Base-by-base conservation (phyloP, 192 early-diverging fungal species). In the Umbelopsis sp. region DNA sequence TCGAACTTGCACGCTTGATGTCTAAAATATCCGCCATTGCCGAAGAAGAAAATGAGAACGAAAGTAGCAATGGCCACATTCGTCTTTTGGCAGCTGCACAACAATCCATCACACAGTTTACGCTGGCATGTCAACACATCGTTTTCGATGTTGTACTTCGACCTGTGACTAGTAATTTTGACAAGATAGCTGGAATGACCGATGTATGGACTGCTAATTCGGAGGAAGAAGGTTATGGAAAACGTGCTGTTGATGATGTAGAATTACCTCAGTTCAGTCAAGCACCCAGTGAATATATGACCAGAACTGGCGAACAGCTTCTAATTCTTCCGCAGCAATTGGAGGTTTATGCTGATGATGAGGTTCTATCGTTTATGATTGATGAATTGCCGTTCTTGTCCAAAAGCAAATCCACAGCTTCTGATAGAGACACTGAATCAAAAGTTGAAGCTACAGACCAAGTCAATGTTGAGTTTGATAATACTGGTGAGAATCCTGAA, bases 311-410 rank as follows among this genome's bases (percentile, higher is more conserved):
- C 13, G 90, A 92, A 64, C 82, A 89, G 64, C 65, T 94, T 11
- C 73, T 91, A 6, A 86, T 82, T 37, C 78, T 92, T 9, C 88
- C 92, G 13, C 87, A 90, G 51, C 84, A 90, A 15, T 84, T 94
- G 69, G 91, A 91, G 15, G 79, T 88, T 12, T 86, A 88, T 67
- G 75, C 80, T 20, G 86, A 81, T 45, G 87, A 85, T 68, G 81
- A 79, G 25, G 78, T 81, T 1, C 69, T 91, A 3, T 78, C 66
- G 4, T 87, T 82, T 70, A 74, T 72, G 27, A 71, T 86, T 15
- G 67, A 72, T 13, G 77, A 75, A 3, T 64, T 89, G 9, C 84
- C 86, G 23, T 82, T 74, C 52, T 58, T 84, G 55, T 49, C 25
- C 27, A 65, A 79, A 51, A 53, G 70, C 30, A 20, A 49, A 6